Base-by-base conservation (phyloP, 345 rosid species). In the Heritiera littoralis region DNA sequence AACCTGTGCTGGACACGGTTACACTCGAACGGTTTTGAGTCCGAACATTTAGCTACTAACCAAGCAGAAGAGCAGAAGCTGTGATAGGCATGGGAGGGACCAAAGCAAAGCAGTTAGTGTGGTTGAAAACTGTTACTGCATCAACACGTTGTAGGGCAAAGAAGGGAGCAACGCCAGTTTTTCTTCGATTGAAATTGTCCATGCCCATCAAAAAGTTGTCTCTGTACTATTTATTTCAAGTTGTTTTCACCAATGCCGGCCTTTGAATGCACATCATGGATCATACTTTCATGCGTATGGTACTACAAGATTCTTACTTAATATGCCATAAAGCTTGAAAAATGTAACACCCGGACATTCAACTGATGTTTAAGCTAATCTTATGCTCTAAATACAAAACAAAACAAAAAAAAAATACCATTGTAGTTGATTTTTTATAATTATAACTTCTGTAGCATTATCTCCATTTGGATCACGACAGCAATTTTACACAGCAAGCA, bases 91-190 rank as follows among this genome's bases (percentile, higher is more conserved):
- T 1, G 23, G 67, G n/a, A 35, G 79, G 83, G 77, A 81, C 83
- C 73, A 41, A 23, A 7, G 6, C 71, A 71, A 35, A 35, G 38
- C 38, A 35, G 3, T 43, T 15, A 52, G 51, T 77, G 70, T 81
- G 81, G 81, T 10, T 32, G 12, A 55, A 55, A 66, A 20, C 11
- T 45, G 2, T 59, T 49, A 56, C 81, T 7, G 45, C 54, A 35
- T 23, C 71, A 23, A 52, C 71, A 81, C 81, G 81, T 81, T 45
- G 74, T 20, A 20, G 41, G 75, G 43, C 10, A 32, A 8, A 5
- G 23, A 49, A n/a, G 17, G 38, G 76, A 55, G 65, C 64, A 1
- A 35, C 5, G 18, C 18, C 41, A 23, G 28, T 23, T 23, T 0
- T 23, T 23, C 28, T 23, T 23, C 28, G 28, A 23, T 23, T 23